Base-by-base conservation (phyloP, 2,329 filamentous ascomycete species). In the Beauveria caledonica region DNA sequence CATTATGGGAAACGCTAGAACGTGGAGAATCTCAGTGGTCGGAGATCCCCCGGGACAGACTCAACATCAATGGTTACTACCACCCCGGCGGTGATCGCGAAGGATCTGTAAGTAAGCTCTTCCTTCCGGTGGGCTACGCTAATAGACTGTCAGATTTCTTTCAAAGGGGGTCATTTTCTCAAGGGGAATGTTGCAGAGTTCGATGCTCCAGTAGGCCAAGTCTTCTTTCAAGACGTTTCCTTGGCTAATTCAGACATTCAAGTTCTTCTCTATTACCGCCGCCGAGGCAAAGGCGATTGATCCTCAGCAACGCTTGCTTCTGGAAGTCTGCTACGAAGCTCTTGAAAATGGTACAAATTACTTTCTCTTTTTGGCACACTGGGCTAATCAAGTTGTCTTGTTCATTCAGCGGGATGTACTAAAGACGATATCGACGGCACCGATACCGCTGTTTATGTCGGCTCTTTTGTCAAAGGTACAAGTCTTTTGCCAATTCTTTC, bases 211-310 rank as follows among this genome's bases (percentile, higher is more conserved):
- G 79, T 81, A 68, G 65, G 77, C 68, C 10, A 36, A 5, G 7
- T 60, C 33, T 36, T n/a, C 27, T 8, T 21, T 49, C 21, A 17
- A 7, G 9, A 45, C 3, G 11, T 3, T 36, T 44, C n/a, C 23
- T 15, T n/a, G 5, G 9, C 29, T 55, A 55, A 60, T 15, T 21
- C 6, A 17, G 49, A 60, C 3, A 48, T 25, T 11, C 36, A 48
- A 81, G 78, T 82, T 83, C 68, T 83, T 83, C 65, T 75, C 75
- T 0, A 72, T 82, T 4, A 71, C 78, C 0, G 73, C 78, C 0
- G 76, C 78, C 19, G 80, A 82, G 56, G 79, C 80, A 19, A 74
- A 75, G 25, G 78, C 80, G 3, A 78, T 82, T 60, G 81, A 83
- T 55, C 80, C 80, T 7, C 78, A 81, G 60, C 78, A 81, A 63